Conservation (phyloP, 495 filamentous ascomycete species). For the Talaromyces wortmannii region DNA sequence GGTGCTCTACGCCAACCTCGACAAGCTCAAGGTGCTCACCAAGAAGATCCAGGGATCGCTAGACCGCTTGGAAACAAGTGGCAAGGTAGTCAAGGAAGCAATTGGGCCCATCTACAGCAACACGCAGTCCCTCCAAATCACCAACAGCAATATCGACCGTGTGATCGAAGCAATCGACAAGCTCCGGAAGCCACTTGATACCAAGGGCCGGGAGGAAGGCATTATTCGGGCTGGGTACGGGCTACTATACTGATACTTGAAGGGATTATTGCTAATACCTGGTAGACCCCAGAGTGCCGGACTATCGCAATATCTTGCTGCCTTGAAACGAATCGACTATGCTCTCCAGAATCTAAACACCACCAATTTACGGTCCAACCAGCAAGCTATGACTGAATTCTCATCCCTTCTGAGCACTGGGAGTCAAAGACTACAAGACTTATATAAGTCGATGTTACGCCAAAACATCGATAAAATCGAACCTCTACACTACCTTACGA, state of each 20-base stretch:
- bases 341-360: conserved; percentile 73
- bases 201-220: conserved; percentile 79
- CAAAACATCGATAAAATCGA: conserved; percentile 73
- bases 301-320: conserved; percentile 77
- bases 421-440: conserved; percentile 70
- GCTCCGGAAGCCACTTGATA: conserved; percentile 80
- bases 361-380: conserved; percentile 84
- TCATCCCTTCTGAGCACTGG: conserved; percentile 69
- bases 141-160: conserved; percentile 82
- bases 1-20: conserved; percentile 58
- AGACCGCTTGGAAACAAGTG: conserved; percentile 75
- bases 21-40: conserved; percentile 65
- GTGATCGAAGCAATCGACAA: conserved; percentile 81
- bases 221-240: conserved; percentile 77
- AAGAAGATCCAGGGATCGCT: conserved; percentile 91
- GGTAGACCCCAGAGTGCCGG: conserved; percentile 68
- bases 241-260: neutral
- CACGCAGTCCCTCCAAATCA: conserved; percentile 77
- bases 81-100: conserved; percentile 82
- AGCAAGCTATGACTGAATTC: conserved; percentile 79
- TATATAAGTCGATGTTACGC: conserved; percentile 68
- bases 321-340: conserved; percentile 79
- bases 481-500: conserved; percentile 89
- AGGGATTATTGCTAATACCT: conserved; percentile 9
- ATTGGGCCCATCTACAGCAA: conserved; percentile 91